A percentile compares a stretch with the other conserved stretches of the same genome.
Conservation (phyloP, 1,284 basidiomycete species). For the Heterobasidion parviporum region DNA sequence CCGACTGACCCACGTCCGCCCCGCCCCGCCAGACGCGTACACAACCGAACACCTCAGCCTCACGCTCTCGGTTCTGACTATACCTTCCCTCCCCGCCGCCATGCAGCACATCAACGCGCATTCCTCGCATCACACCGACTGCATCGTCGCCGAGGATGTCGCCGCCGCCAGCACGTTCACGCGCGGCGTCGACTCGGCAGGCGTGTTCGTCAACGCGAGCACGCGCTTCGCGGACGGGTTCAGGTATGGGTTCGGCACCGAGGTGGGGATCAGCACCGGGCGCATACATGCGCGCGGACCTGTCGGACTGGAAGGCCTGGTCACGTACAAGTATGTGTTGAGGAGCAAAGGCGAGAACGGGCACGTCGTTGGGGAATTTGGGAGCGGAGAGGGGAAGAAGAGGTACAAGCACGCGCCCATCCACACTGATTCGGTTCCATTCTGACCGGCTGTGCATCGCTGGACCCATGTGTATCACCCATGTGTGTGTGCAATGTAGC, state of each 20-base stretch:
- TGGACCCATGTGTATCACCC: not conserved
- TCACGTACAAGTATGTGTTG: slow-evolving; percentile 93
- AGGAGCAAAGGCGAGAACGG: slow-evolving; percentile 64
- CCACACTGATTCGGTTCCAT: slow-evolving; percentile 37
- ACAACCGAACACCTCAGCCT: slow-evolving; percentile 84
- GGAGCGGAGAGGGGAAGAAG: slow-evolving; percentile 63
- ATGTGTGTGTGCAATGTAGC: not conserved
- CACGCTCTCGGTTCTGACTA: slow-evolving; percentile 72
- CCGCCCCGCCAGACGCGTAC: slow-evolving; percentile 61
- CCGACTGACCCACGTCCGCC: slow-evolving; percentile 38
- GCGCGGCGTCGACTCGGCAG: slow-evolving; percentile 84
- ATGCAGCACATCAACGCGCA: slow-evolving; percentile 89
- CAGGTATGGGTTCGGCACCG: slow-evolving; percentile 94
- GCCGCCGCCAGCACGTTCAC: not conserved
- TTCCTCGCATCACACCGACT: slow-evolving; percentile 93
- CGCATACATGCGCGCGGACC: slow-evolving; percentile 96
- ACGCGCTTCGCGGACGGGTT: slow-evolving; percentile 98
- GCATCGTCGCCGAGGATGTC: slow-evolving; percentile 73
- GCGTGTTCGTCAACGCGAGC: slow-evolving; percentile 91
- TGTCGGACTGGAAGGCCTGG: slow-evolving; percentile 91
- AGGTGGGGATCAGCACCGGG: slow-evolving; percentile 96
- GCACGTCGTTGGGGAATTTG: slow-evolving; percentile 78
- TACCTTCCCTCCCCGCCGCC: slow-evolving; percentile 66
- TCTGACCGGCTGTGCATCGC: slow-evolving; percentile 20
- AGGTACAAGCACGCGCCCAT: slow-evolving; percentile 66